Evolutionary conservation across 2,329 filamentous ascomycete genomes (phyloP).

Genomic region (Botrytis tulipae): DNA sequence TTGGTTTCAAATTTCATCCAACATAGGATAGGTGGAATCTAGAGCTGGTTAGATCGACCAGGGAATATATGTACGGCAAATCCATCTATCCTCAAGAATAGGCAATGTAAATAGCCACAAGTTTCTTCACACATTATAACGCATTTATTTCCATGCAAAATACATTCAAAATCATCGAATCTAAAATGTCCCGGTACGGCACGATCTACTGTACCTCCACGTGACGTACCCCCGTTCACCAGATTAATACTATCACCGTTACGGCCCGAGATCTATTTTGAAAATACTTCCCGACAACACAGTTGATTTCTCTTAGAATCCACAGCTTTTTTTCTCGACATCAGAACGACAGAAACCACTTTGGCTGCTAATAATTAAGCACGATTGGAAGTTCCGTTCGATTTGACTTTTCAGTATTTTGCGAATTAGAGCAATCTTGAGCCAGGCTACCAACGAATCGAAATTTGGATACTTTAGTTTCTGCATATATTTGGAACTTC

Average conservation of each 20-base stretch:
- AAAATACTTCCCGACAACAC: not conserved
- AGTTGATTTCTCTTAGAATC: not conserved
- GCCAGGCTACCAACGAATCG: not conserved
- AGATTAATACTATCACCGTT: not conserved
- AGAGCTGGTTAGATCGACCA: not conserved
- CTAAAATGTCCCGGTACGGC: not conserved
- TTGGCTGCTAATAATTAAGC: not conserved
- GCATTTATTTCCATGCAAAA: fast-evolving
- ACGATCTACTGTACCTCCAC: not conserved
- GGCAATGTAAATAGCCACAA: not conserved
- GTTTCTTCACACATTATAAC: not conserved
- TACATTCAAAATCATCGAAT: not conserved
- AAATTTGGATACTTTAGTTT: not conserved
- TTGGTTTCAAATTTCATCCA: not conserved
- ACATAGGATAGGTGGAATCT: not conserved
- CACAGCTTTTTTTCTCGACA: not conserved
- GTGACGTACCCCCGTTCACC: not conserved
- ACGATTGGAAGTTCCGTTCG: not conserved
- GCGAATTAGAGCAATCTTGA: not conserved
- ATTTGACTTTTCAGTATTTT: not conserved
- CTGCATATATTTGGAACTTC: not conserved
- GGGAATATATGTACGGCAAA: not conserved
- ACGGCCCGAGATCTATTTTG: not conserved
- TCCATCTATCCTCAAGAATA: not conserved
- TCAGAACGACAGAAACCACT: not conserved